Evolutionary conservation across 192 early-diverging fungal genomes (phyloP), one percentile per base, ranked within the genome.

Genomic region (Backusella psychrophila): DNA sequence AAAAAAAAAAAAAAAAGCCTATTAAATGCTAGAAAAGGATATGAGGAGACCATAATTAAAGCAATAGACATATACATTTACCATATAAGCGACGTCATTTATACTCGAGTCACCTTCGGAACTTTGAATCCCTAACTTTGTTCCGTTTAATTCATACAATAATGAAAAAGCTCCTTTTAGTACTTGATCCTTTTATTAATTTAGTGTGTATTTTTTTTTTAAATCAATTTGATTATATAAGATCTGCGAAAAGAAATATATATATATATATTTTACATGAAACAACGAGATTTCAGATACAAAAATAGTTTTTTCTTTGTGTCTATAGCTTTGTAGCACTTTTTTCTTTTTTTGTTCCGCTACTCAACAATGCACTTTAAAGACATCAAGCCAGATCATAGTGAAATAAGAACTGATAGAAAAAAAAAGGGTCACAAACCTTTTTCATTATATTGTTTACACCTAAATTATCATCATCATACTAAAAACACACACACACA

Each of bases 11-110:
- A 56, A 59, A 59, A 52, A 19, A n/a, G n/a, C 9, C 23, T 59
- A 21, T 59, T 59, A 59, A 59, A 59, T 59, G 53, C 53, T 59
- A 23, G 53, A 59, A 59, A 59, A 59, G 26, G 23, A 59, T 33
- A 33, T 26, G 53, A 59, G 53, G 53, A 59, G 53, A 59, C 23
- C 53, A 59, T 59, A 59, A 59, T 59, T 59, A 59, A 59, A 59
- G 53, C 53, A 59, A 23, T 26, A 59, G n/a, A 21, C 11, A 59
- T 33, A 59, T 59, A 59, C 53, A 23, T 59, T 59, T 49, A n/a
- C 46, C n/a, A 49, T 49, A 49, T 49, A 49, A 59, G 26, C 53
- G 53, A 59, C 53, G 53, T 59, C 53, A 59, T 59, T 59, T 26
- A 39, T 39, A 59, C n/a, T 59, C 23, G 53, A 59, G 53, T 49